Percentiles rank a stretch among this genome's conserved stretches.
phyloP scores from a whole-genome alignment of 805 yeast genomes.

The Starmerella apicola region DNA sequence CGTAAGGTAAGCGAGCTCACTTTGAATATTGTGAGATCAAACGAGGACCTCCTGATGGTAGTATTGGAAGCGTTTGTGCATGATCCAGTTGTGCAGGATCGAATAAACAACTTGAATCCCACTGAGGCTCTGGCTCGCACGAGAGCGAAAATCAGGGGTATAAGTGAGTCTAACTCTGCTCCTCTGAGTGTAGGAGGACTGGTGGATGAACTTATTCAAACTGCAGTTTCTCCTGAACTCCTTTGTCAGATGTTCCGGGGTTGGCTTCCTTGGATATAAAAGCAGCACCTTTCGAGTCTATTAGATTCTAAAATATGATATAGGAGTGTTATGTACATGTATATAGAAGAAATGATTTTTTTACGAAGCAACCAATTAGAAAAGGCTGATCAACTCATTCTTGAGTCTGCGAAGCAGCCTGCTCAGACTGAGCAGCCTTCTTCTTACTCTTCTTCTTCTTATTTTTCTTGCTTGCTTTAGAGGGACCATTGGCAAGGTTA shows the following conservation, averaged over 20 bases:
- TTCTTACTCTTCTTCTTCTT: slow-evolving; percentile 1
- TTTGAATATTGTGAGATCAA: slow-evolving; percentile 51
- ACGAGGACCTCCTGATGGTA: slow-evolving; percentile 78
- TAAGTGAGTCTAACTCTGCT: slow-evolving; percentile 65
- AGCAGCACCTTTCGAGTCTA: too few relatives aligned
- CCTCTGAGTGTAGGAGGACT: slow-evolving; percentile 88
- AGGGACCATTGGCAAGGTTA: neutral
- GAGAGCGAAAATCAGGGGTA: slow-evolving; percentile 71
- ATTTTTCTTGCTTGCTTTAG: neutral
- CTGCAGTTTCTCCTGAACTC: slow-evolving; percentile 60
- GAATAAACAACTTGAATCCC: slow-evolving; percentile 27
- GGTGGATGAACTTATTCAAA: slow-evolving; percentile 76
- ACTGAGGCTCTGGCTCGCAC: slow-evolving; percentile 51
- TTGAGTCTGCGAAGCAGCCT: neutral
- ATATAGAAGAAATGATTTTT: neutral
- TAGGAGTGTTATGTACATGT: neutral
- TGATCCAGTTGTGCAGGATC: slow-evolving; percentile 65
- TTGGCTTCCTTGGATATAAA: slow-evolving; percentile 65
- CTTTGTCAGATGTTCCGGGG: slow-evolving; percentile 85
- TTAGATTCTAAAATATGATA: neutral
- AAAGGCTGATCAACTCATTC: neutral
- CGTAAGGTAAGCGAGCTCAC: slow-evolving; percentile 79
- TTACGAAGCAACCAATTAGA: neutral
- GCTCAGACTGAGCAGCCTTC: neutral
- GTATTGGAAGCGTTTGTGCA: slow-evolving; percentile 83